Percentiles rank a stretch among this genome's conserved stretches.
Evolutionary conservation across 2,329 filamentous ascomycete genomes (phyloP).

Genomic region (Acephala macrosclerotiorum): DNA sequence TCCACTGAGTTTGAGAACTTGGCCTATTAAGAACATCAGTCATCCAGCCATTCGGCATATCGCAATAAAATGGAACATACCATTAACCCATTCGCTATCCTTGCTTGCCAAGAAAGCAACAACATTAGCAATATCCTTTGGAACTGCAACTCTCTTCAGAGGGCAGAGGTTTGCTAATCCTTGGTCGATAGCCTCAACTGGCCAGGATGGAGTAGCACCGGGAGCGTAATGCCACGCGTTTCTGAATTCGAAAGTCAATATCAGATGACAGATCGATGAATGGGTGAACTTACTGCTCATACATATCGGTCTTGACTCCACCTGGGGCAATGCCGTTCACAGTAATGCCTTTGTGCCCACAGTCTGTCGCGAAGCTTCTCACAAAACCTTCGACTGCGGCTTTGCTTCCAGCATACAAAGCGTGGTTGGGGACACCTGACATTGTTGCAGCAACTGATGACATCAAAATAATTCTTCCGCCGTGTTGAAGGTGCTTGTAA

Average conservation of each 20-base stretch:
- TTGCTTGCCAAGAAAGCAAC: slow-evolving; percentile 54
- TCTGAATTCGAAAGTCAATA: slow-evolving; percentile 12
- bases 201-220: slow-evolving; percentile 58
- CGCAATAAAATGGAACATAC: slow-evolving; percentile 48
- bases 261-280: neutral
- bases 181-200: slow-evolving; percentile 62
- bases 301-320: slow-evolving; percentile 72
- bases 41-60: neutral
- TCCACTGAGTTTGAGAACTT: slow-evolving; percentile 38
- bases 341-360: slow-evolving; percentile 67
- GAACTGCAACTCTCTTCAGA: slow-evolving; percentile 64
- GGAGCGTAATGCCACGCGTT: slow-evolving; percentile 66
- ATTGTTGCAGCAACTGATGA: slow-evolving; percentile 68
- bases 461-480: slow-evolving; percentile 73
- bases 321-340: slow-evolving; percentile 74
- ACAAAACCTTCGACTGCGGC: slow-evolving; percentile 79
- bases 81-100: slow-evolving; percentile 71
- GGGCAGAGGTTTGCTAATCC: slow-evolving; percentile 61
- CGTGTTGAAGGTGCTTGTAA: slow-evolving; percentile 72
- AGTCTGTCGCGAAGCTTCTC: slow-evolving; percentile 69
- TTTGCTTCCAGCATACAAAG: slow-evolving; percentile 77
- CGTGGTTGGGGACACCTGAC: slow-evolving; percentile 71
- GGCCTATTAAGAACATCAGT: slow-evolving; percentile 28
- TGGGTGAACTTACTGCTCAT: slow-evolving; percentile 66
- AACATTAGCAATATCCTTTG: slow-evolving; percentile 60